Conservation (phyloP, 345 rosid species). For the Chamaenerion angustifolium region DNA sequence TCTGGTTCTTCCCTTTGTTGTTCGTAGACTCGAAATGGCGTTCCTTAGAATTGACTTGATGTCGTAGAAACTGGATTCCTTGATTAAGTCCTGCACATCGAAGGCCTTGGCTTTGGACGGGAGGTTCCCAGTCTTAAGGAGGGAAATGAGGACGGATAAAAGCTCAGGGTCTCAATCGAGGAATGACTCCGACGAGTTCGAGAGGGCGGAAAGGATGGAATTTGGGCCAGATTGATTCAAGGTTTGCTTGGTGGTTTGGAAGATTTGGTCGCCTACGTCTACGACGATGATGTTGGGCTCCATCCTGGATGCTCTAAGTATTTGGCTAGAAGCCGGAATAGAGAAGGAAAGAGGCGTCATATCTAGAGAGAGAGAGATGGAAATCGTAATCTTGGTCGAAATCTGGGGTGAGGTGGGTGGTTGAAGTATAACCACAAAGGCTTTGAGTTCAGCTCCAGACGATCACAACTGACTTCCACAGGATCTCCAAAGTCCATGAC, state of each 20-base stretch:
- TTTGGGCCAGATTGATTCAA: constrained; percentile 44
- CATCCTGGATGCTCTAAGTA: neutral
- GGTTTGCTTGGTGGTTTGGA: constrained; percentile 76
- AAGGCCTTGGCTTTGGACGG: constrained; percentile 80
- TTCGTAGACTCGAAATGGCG: constrained; percentile 46
- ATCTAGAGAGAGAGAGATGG: neutral
- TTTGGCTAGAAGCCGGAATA: neutral
- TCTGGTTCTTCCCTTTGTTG: too few species aligned
- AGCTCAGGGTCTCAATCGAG: constrained; percentile 80
- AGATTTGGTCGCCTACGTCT: constrained; percentile 67
- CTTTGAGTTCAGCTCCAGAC: constrained; percentile 94
- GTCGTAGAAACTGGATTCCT: constrained; percentile 66
- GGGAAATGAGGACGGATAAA: constrained; percentile 60
- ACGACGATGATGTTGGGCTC: constrained; percentile 32
- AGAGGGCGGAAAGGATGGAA: constrained; percentile 44
- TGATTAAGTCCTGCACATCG: constrained; percentile 58
- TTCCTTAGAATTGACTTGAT: constrained; percentile 40
- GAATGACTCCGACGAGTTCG: constrained; percentile 22
- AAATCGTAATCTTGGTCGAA: neutral
- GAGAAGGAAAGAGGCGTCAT: constrained; percentile 15
- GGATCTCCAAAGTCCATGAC: constrained; percentile 74
- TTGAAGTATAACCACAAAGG: constrained; percentile 30
- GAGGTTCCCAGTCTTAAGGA: constrained; percentile 63
- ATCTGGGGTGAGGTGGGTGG: neutral
- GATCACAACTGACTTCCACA: constrained; percentile 86